These are phyloP conservation scores for Hymenoscyphus scutula DNA, from an alignment of 2,329 filamentous ascomycete species.

Conservation along the genomic window DNA sequence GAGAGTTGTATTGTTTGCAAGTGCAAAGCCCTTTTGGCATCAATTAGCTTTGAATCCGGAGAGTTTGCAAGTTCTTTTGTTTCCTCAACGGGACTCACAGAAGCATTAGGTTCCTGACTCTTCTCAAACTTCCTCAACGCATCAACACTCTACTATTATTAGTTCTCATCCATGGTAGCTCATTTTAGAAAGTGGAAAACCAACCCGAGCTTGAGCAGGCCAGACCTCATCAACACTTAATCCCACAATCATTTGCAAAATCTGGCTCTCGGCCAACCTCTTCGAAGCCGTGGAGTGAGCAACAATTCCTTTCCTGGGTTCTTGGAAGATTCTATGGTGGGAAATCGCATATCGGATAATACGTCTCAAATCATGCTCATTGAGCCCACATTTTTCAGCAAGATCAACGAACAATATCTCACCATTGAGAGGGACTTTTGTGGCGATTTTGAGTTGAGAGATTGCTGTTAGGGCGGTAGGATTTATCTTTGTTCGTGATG, in stretches of 20 bases:
- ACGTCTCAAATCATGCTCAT: constrained; percentile 17
- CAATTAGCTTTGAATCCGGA: background rate
- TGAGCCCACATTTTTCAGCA: constrained; percentile 16
- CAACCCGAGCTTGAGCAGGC: constrained; percentile 39
- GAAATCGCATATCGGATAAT: constrained; percentile 25
- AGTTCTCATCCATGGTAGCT: constrained; percentile 39
- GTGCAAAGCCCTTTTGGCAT: constrained; percentile 12
- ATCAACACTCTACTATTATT: constrained; percentile 13
- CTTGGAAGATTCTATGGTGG: constrained; percentile 22
- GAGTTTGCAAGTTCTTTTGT: background rate
- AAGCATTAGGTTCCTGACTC: constrained; percentile 14
- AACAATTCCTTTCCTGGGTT: constrained; percentile 21
- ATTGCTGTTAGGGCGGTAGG: constrained; percentile 25
- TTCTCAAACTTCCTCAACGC: constrained; percentile 9
- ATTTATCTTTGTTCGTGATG: constrained; percentile 16
- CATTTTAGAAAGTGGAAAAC: constrained; percentile 30
- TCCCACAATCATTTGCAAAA: constrained; percentile 40
- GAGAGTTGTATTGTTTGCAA: constrained; percentile 11
- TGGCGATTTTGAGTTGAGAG: constrained; percentile 23
- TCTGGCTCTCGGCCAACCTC: constrained; percentile 19
- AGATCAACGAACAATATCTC: constrained; percentile 25
- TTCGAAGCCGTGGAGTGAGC: constrained; percentile 23
- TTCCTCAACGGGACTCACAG: background rate
- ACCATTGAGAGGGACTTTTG: constrained; percentile 19
- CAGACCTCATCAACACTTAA: constrained; percentile 49